Evolutionary conservation across 495 filamentous ascomycete genomes (phyloP), one percentile per base, ranked within the genome.

Genomic region (Neurospora sp.): DNA sequence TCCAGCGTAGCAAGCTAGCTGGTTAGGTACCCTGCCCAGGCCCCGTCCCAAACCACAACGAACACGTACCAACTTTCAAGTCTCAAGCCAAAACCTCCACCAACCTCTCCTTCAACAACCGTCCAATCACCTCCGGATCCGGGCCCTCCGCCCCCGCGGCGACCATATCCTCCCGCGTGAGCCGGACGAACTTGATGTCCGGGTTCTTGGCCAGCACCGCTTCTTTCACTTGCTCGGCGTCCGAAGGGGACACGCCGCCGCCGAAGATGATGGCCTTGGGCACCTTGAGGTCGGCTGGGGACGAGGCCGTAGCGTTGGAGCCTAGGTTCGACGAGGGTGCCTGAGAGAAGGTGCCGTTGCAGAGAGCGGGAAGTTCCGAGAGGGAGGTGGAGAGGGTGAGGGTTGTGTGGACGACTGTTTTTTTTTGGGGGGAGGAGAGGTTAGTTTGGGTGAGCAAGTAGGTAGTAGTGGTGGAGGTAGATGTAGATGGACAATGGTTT

Each of bases 191-290:
- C 24, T 73, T 72, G 59, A 75, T 59, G 13, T 39, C 70, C 0
- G 73, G 70, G 8, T 73, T 77, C 70, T 74, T 73, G 6, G 40
- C 45, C 69, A 70, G 36, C 15, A 80, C 72, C 3, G 75, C 77
- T 34, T 71, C 74, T 13, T 17, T 75, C 45, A 81, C 39, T 10
- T 66, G 59, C 13, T 40, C 69, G 0, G 75, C 62, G 45, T 80
- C 74, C n/a, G 75, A 75, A 11, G 75, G 76, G 6, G 75, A 43
- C 31, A 80, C 37, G 38, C 76, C 74, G 38, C 75, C 79, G 71
- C 78, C 79, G 40, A 81, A 77, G 73, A 81, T 75, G 70, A 81
- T 54, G 40, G 75, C 78, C 43, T 36, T 36, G 17, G 79, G 79
- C 71, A 74, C 70, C 71, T 75, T 66, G 72, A 72, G 72, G 54